Base-by-base conservation (phyloP, 1,284 basidiomycete species). In the Leccinum proliferum region DNA sequence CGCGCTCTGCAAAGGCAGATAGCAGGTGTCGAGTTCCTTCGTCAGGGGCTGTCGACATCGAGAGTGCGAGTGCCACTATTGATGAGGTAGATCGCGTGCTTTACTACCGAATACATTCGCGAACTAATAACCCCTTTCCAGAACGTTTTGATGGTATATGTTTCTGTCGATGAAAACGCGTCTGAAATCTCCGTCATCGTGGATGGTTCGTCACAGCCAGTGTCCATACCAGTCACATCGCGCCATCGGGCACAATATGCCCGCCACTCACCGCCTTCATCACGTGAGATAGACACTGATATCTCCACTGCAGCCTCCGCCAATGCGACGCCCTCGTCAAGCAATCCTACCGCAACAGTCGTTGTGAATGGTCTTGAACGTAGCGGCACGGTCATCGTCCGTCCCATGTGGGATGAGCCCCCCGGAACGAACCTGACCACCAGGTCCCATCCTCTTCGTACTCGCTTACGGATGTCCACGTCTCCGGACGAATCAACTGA, bases 311-410 rank as follows among this genome's bases (percentile, higher is more conserved):
- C 89, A 66, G 81, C 80, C 9, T 87, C 86, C 1, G 77, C 81
- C 7, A 81, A 83, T 53, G 76, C 81, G 4, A 88, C 87, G 0
- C 86, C 87, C 5, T 80, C 83, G 2, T 81, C 83, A 7, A 80
- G 81, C 43, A 87, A 87, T 0, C 87, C 87, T 5, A 85, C 83
- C 0, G 81, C 82, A 0, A 76, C 82, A 8, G 83, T 86, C 41
- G 73, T 85, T 14, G 78, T 85, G 4, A 77, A 77, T 7, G 69
- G 79, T 50, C 79, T 90, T 34, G 89, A 91, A 67, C 83, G 90
- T 43, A 89, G 88, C 66, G 88, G 88, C 5, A 92, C 90, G 1
- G 81, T 91, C 62, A 84, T 91, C 60, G 89, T 82, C 11, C 83
- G 86, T 9, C 81, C 84, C 0, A 71, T 81, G 11, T 88, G 86